A percentile compares a stretch with the other conserved stretches of the same genome.
Evolutionary conservation across 2,329 filamentous ascomycete genomes (phyloP).

Genomic region (Sarocladiaceae sp.): DNA sequence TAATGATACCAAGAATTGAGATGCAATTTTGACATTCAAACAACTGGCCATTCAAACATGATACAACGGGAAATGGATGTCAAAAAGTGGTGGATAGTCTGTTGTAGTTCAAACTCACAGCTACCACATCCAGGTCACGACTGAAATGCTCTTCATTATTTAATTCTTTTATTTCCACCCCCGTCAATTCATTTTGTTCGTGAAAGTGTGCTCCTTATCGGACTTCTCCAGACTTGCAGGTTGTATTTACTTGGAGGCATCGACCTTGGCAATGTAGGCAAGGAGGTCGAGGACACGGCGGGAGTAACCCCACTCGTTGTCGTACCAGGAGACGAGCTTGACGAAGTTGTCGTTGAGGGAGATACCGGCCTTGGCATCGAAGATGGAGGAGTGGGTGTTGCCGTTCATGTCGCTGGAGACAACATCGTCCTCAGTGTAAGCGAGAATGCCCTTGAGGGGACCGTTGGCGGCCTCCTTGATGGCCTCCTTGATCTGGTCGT

Average conservation of each 20-base stretch:
- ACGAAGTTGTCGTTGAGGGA: conserved; percentile 97
- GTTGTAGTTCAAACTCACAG: not conserved
- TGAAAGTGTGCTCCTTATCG: not conserved
- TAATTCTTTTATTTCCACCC: conserved; percentile 14
- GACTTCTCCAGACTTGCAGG: not conserved
- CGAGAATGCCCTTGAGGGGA: conserved; percentile 84
- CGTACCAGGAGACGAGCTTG: conserved; percentile 98
- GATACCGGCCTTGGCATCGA: conserved; percentile 99
- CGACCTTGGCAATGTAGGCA: conserved; percentile 75
- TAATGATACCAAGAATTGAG: conserved; percentile 5
- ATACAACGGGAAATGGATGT: not conserved
- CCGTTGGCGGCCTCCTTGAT: conserved; percentile 85
- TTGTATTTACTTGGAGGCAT: conserved; percentile 48
- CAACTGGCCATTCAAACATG: not conserved
- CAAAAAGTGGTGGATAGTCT: conserved; percentile 5
- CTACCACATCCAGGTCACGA: conserved; percentile 5
- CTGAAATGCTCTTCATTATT: conserved; percentile 6
- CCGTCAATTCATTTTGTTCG: not conserved
- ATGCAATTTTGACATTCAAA: conserved; percentile 1
- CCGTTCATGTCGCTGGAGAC: conserved; percentile 94
- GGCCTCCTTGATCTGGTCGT: conserved; percentile 89
- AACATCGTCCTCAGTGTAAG: conserved; percentile 94
- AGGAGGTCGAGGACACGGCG: conserved; percentile 85
- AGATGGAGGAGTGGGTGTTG: conserved; percentile 92
- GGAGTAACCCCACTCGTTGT: conserved; percentile 99